Conservation (phyloP, 805 yeast species). For the Hanseniaspora clermontiae region DNA sequence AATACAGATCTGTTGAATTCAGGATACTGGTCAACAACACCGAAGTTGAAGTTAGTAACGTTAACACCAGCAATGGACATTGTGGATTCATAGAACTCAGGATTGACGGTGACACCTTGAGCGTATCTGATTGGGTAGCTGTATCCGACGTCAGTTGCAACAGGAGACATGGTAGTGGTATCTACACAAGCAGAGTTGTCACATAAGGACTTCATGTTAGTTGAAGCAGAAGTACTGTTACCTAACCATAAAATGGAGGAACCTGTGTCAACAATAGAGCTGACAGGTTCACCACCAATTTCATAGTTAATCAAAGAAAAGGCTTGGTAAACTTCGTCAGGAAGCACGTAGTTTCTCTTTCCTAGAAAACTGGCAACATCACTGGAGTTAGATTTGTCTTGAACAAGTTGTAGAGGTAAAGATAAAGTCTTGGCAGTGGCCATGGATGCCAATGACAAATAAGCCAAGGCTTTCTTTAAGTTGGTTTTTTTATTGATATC, state of each 20-base stretch:
- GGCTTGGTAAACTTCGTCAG: conserved; percentile 5
- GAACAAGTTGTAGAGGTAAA: conserved; percentile 4
- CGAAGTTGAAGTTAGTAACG: conserved; percentile 8
- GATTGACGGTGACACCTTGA: conserved; percentile 4
- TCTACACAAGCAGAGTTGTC: background rate
- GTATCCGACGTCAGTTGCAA: background rate
- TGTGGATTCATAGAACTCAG: background rate
- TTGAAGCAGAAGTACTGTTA: background rate
- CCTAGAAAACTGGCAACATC: background rate
- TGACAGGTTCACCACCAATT: conserved; percentile 6
- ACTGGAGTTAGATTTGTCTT: background rate
- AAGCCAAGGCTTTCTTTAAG: background rate
- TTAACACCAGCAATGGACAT: conserved; percentile 7
- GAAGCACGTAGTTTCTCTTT: background rate
- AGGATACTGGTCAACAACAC: conserved; percentile 10
- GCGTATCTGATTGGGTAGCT: conserved; percentile 1
- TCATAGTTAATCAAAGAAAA: conserved; percentile 5
- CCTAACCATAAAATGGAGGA: conserved; percentile 13
- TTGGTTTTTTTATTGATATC: background rate
- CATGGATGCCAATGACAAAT: background rate
- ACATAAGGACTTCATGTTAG: background rate
- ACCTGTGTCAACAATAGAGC: conserved; percentile 13
- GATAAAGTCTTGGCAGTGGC: conserved; percentile 4
- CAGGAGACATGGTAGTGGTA: background rate
- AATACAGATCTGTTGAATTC: conserved; percentile 9